phyloP scores from a whole-genome alignment of 345 rosid genomes.

The Eucalyptus cloeziana region DNA sequence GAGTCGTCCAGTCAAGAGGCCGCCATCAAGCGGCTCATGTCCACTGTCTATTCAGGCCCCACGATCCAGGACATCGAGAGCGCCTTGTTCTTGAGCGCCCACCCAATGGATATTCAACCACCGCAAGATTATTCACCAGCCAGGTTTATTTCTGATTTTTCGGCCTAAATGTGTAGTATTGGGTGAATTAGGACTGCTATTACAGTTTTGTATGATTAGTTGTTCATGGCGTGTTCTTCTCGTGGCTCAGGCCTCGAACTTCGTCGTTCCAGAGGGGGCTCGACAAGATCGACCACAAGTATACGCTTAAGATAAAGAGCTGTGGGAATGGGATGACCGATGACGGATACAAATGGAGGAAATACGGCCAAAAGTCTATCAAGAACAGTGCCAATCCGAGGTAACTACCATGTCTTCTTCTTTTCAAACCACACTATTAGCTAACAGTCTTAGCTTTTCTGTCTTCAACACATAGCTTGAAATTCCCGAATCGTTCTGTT shows the following conservation, averaged over 20 bases:
- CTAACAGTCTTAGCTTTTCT: background rate
- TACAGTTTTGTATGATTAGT: background rate
- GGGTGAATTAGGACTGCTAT: background rate
- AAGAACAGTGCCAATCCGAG: conserved; percentile 84
- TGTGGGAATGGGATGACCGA: conserved; percentile 41
- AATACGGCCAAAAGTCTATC: conserved; percentile 86
- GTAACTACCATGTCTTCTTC: conserved; percentile 2
- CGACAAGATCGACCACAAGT: conserved; percentile 47
- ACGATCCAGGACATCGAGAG: conserved; percentile 38
- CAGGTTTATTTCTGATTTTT: background rate
- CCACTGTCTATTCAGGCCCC: conserved; percentile 45
- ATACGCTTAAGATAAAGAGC: conserved; percentile 58
- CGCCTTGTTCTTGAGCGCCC: conserved; percentile 18
- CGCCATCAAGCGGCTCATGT: conserved; percentile 8
- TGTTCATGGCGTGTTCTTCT: background rate
- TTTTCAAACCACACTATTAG: background rate
- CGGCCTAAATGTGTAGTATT: background rate
- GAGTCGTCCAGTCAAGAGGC: background rate
- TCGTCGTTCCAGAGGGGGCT: conserved; percentile 17
- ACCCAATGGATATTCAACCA: background rate
- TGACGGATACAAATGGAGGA: conserved; percentile 98
- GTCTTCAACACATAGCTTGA: background rate
- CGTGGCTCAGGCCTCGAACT: background rate
- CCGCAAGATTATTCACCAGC: conserved; percentile 7
- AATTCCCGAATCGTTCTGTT: background rate